Percentiles rank a stretch among this genome's conserved stretches.
These are phyloP conservation scores for Ramularia endophylla DNA, from an alignment of 2,329 filamentous ascomycete species.

Conservation along the genomic window DNA sequence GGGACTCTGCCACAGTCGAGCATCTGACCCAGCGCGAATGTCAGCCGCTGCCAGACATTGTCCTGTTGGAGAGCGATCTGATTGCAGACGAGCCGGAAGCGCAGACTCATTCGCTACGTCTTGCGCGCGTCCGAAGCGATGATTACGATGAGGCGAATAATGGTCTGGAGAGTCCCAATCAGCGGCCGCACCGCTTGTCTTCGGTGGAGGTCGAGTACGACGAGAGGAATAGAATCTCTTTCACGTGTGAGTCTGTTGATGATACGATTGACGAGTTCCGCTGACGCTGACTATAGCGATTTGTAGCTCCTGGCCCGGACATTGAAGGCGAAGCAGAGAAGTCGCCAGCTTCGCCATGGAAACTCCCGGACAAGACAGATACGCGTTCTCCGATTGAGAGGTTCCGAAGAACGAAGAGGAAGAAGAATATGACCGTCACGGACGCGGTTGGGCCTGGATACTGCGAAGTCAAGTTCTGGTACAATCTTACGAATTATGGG, in stretches of 20 bases:
- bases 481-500: constrained; percentile 72
- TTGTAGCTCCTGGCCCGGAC: constrained; percentile 19
- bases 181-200: background rate
- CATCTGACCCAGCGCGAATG: too few relatives aligned
- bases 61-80: too few relatives aligned
- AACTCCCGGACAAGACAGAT: constrained; percentile 30
- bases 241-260: constrained; percentile 24
- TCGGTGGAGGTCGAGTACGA: constrained; percentile 41
- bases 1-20: constrained; percentile 47
- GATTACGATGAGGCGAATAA: background rate
- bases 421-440: constrained; percentile 76
- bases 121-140: constrained; percentile 10
- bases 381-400: constrained; percentile 62
- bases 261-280: too few relatives aligned
- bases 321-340: constrained; percentile 5
- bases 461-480: constrained; percentile 95
- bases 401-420: constrained; percentile 65
- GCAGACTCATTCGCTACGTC: constrained; percentile 12
- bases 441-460: constrained; percentile 85
- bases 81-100: constrained; percentile 19
- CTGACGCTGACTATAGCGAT: constrained; percentile 25
- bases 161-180: constrained; percentile 4
- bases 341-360: background rate
- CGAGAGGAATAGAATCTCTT: constrained; percentile 31
- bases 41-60: too few relatives aligned